Percentiles rank a stretch among this genome's conserved stretches.
These are phyloP conservation scores for Eragrostis nindensis DNA, from an alignment of 176 grass and related monocot genomes.

Conservation along the genomic window DNA sequence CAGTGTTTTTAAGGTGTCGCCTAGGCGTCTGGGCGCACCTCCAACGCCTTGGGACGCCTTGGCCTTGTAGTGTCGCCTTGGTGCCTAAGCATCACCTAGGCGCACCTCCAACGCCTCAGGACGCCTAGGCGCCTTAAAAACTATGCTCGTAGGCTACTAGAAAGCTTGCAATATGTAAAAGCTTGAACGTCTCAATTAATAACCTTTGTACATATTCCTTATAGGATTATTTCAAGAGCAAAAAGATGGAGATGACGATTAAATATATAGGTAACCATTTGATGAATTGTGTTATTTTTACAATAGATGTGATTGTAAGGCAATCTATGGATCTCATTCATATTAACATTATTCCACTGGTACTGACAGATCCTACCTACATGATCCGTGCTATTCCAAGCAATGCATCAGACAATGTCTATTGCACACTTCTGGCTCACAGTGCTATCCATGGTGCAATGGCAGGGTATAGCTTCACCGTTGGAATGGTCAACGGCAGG, in stretches of 20 bases:
- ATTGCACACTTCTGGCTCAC: slow-evolving; percentile 88
- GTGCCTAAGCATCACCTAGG: no score
- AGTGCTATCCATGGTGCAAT: slow-evolving; percentile 94
- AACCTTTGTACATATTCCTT: slow-evolving; percentile 1
- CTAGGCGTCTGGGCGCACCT: no score
- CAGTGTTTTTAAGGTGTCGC: no score
- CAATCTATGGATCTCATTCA: neutral
- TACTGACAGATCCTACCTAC: slow-evolving; percentile 90
- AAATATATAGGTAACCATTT: slow-evolving; percentile 88
- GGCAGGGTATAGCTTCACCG: slow-evolving; percentile 94
- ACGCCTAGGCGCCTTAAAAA: no score
- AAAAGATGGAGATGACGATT: slow-evolving; percentile 82
- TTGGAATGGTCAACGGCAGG: slow-evolving; percentile 81
- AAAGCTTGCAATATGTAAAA: neutral
- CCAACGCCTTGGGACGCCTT: no score
- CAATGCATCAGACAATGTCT: slow-evolving; percentile 97
- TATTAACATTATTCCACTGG: slow-evolving; percentile 26
- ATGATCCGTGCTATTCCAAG: slow-evolving; percentile 97
- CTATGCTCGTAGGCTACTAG: neutral
- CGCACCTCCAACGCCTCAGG: no score
- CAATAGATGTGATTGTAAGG: slow-evolving; percentile 9
- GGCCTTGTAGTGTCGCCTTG: no score
- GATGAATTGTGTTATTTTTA: neutral
- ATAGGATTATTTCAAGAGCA: slow-evolving; percentile 60
- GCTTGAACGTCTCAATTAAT: no score